Conservation (phyloP, 1,284 basidiomycete genomes). For the Moesziomyces sp. region DNA sequence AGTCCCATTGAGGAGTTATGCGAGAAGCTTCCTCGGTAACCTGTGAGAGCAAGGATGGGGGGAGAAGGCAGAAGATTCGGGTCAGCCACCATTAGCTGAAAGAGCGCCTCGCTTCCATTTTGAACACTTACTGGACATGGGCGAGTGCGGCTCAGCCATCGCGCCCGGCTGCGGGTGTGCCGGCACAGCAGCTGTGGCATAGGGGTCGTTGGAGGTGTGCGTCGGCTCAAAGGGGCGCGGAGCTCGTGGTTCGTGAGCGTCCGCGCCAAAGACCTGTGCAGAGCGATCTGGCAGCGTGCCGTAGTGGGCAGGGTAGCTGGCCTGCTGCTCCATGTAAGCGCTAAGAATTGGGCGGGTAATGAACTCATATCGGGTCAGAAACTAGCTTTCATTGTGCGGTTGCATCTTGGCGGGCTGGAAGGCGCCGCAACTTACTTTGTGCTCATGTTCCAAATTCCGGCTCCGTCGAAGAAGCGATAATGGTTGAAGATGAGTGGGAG, state of each 20-base stretch:
- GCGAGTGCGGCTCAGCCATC: constrained; percentile 37
- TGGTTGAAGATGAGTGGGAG: neutral
- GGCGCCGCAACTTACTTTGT: constrained; percentile 33
- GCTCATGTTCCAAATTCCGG: constrained; percentile 18
- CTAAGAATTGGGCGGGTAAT: constrained; percentile 1
- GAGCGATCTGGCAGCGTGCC: constrained; percentile 39
- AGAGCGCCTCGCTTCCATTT: neutral
- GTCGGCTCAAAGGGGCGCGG: constrained; percentile 43
- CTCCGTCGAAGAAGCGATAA: neutral
- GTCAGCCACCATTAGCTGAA: too few relatives aligned
- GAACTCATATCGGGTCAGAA: constrained; percentile 1
- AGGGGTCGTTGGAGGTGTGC: constrained; percentile 30
- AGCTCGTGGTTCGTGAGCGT: constrained; percentile 44
- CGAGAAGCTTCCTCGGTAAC: constrained; percentile 50
- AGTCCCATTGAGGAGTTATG: constrained; percentile 34
- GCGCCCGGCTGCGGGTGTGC: constrained; percentile 31
- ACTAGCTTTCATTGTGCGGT: neutral
- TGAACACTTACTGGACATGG: constrained; percentile 39
- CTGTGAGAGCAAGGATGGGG: neutral
- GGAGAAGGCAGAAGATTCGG: too few relatives aligned
- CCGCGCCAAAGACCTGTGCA: constrained; percentile 31
- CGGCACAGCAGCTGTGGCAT: constrained; percentile 18
- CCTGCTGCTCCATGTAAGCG: constrained; percentile 45
- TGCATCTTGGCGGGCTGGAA: neutral
- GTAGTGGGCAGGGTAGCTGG: constrained; percentile 37